Base-by-base conservation (phyloP, 73 alveolate species). In the Durusdinium trenchii region DNA sequence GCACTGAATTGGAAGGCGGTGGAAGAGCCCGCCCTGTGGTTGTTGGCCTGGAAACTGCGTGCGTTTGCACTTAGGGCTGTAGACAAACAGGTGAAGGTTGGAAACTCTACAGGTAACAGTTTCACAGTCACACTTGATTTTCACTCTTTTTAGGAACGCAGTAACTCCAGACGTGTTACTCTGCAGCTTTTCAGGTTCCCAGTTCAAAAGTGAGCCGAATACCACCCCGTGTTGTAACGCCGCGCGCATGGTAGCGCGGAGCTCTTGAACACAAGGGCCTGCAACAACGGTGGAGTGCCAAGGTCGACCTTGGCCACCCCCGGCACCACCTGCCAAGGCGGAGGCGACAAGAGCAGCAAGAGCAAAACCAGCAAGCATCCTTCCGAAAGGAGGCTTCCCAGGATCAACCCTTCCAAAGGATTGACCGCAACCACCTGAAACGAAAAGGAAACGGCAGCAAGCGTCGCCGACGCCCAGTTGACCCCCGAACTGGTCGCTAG, bases 171-270 rank as follows among this genome's bases (percentile, higher is more conserved):
- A 67, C 79, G 79, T 67, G 79, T 42, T 28, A 67, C 79, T 67
- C 79, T 42, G 40, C 26, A 67, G 79, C 79, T 23, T 10, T 67
- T 28, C 79, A 28, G 79, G 40, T 28, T 67, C 40, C 32, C 43
- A 67, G 43, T 67, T 6, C 14, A 67, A 67, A 67, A 57, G 69
- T 67, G 79, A 67, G 40, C 26, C 79, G 45, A 30, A 28, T 67
- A 67, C 79, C 79, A 67, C 79, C 79, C 79, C 42, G 40, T 67
- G 79, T 67, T 67, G 45, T 67, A 6, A 67, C 79, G 45, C 79
- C 79, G 79, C 79, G 79, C 79, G 79, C 79, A 82, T 82, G 93
- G 93, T 82, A 46, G 61, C 93, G 93, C 93, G 69, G 89, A 79
- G 89, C 89, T 43, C 32, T 42, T 79, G 54, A 45, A 36, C 43